Evolutionary conservation across 2,329 filamentous ascomycete species (phyloP).

Genomic region (Fusarium caatingaense): DNA sequence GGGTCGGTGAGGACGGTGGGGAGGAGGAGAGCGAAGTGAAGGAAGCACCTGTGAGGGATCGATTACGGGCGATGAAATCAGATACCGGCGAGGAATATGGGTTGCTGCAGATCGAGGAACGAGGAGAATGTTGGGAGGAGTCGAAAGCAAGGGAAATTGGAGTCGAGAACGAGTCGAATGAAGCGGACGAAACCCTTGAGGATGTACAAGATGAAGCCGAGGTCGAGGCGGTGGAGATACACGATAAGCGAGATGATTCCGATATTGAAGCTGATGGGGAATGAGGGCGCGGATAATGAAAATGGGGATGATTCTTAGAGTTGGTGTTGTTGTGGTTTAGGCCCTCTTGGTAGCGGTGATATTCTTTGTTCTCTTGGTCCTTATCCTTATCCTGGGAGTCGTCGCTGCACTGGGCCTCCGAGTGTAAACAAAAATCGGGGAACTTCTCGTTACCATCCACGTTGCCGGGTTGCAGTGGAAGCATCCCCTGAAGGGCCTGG

Average conservation of each 20-base stretch:
- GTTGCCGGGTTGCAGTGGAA: slow-evolving; percentile 53
- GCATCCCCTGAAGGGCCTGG: slow-evolving; percentile 42
- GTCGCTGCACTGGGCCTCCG: slow-evolving; percentile 21
- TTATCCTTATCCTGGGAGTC: slow-evolving; percentile 18
- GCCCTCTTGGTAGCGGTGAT: slow-evolving; percentile 18
- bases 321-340: slow-evolving; percentile 30
- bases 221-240: slow-evolving; percentile 41
- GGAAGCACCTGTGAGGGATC: slow-evolving; percentile 40
- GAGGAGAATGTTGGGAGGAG: slow-evolving; percentile 23
- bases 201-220: slow-evolving; percentile 33
- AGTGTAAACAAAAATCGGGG: slow-evolving; percentile 59
- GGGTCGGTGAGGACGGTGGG: slow-evolving; percentile 46
- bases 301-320: slow-evolving; percentile 44
- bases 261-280: slow-evolving; percentile 42
- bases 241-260: slow-evolving; percentile 42
- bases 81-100: slow-evolving; percentile 34
- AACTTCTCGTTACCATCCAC: slow-evolving; percentile 51
- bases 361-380: slow-evolving; percentile 16
- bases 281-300: slow-evolving; percentile 41
- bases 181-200: slow-evolving; percentile 40
- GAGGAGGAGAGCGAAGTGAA: slow-evolving; percentile 34
- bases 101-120: slow-evolving; percentile 12
- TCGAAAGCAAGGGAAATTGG: slow-evolving; percentile 38
- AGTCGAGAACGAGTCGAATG: slow-evolving; percentile 38
- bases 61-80: slow-evolving; percentile 30